Base-by-base conservation (phyloP, 306 rosid species). In the Canavalia ensiformis region DNA sequence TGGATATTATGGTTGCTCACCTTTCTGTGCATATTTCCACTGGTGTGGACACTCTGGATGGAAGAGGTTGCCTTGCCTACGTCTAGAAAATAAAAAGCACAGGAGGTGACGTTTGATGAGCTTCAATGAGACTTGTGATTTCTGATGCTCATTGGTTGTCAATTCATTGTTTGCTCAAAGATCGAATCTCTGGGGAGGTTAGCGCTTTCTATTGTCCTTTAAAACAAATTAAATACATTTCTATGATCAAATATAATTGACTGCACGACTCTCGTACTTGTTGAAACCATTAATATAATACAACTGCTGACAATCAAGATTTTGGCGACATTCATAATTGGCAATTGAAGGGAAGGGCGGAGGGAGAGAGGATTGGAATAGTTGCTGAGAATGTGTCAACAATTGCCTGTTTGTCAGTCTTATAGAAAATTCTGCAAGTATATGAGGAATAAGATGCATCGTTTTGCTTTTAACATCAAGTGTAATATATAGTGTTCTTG, bases 1-100 rank as follows among this genome's bases (percentile, higher is more conserved):
- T 68, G 29, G 42, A 68, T 13, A 46, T 68, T 68, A 68, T 30
- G 45, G 41, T 5, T 46, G 52, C 42, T 68, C 57, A n/a, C 57
- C 29, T 31, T 46, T 45, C 8, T 25, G 74, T 4, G 28, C 29
- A 68, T 8, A 28, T 68, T 68, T 29, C 57, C 57, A 45, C 12
- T 25, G 44, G 68, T 34, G 33, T 13, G 2, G 44, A 34, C n/a
- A 33, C 18, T 25, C 1, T 62, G 41, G 4, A 37, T 37, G 41
- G 41, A 2, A 37, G 41, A 4, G 41, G 41, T 37, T 37, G 42
- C 34, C 5, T 33, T 33, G 18, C 25, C 0, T 18, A 18, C 33
- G 18, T 62, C 18, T 62, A 35, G n/a, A 67, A 42, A 42, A 67
- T 42, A 42, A 67, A 42, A 42, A 67, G 4, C 39, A 25, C 10